phyloP scores from a whole-genome alignment of 2,329 filamentous ascomycete genomes.

The Claviceps paspali region DNA sequence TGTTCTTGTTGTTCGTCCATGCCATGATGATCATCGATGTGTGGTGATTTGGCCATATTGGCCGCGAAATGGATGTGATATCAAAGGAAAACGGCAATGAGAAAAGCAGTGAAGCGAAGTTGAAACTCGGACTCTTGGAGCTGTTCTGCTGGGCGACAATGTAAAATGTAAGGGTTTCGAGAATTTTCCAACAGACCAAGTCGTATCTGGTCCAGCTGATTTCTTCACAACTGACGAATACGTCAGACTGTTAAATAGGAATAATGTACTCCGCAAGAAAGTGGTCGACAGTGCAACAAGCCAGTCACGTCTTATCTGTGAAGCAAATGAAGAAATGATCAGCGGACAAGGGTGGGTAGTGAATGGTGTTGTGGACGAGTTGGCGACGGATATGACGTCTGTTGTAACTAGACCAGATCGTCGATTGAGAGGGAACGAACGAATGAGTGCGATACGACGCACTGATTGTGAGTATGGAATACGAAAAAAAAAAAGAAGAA shows the following conservation, averaged over 20 bases:
- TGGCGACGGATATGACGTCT: not conserved
- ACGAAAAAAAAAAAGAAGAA: not conserved
- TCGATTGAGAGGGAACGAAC: not conserved
- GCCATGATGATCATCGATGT: not conserved
- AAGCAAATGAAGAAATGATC: slow-evolving; percentile 7
- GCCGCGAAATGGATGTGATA: not conserved
- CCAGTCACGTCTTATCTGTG: too few species aligned
- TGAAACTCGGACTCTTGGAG: too few species aligned
- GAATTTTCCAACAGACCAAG: too few species aligned
- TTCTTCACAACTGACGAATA: not conserved
- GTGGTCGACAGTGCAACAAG: not conserved
- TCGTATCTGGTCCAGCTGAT: too few species aligned
- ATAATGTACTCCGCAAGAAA: not conserved
- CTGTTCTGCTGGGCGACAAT: too few species aligned
- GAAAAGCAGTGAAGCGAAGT: too few species aligned
- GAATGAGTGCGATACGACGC: not conserved
- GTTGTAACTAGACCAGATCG: not conserved
- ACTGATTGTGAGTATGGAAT: too few species aligned
- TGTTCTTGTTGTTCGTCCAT: slow-evolving; percentile 3
- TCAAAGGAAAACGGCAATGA: not conserved
- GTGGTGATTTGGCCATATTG: slow-evolving; percentile 4
- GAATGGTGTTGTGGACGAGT: not conserved
- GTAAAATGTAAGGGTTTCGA: too few species aligned
- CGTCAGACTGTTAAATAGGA: not conserved
- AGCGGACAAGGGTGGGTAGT: not conserved